Conservation (phyloP, 2,329 filamentous ascomycete species). For the Colletotrichum spinosum region DNA sequence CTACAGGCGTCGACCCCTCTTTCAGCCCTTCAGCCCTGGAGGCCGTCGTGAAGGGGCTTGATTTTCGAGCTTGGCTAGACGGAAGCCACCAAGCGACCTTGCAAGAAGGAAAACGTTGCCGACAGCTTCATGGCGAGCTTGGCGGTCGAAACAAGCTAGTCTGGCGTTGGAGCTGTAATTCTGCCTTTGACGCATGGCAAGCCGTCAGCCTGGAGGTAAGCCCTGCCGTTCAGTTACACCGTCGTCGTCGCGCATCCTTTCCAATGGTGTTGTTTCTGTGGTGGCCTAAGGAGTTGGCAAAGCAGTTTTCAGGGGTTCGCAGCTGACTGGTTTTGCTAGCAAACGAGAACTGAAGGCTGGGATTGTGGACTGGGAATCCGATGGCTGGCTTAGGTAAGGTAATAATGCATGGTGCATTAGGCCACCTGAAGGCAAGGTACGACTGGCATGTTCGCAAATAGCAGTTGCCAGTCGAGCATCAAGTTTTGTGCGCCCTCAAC, state of each 20-base stretch:
- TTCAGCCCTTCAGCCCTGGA: conserved; percentile 24
- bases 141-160: conserved; percentile 3
- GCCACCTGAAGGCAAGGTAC: too few species aligned
- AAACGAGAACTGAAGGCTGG: neutral
- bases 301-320: conserved; percentile 19
- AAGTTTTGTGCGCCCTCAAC: too few species aligned
- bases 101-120: neutral
- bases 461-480: too few species aligned
- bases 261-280: conserved; percentile 5
- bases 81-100: conserved; percentile 11
- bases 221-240: neutral
- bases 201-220: conserved; percentile 24
- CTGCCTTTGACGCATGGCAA: conserved; percentile 11
- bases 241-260: conserved; percentile 1
- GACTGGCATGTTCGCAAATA: too few species aligned
- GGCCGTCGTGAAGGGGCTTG: neutral
- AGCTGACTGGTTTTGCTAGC: conserved; percentile 2
- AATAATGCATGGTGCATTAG: too few species aligned
- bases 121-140: neutral
- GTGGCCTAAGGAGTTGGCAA: conserved; percentile 5
- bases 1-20: neutral
- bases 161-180: neutral
- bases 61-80: conserved; percentile 17
- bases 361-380: neutral
- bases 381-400: too few species aligned